Evolutionary conservation across 164 flowering plant species (phyloP).

Genomic region (Magnolia sinica): DNA sequence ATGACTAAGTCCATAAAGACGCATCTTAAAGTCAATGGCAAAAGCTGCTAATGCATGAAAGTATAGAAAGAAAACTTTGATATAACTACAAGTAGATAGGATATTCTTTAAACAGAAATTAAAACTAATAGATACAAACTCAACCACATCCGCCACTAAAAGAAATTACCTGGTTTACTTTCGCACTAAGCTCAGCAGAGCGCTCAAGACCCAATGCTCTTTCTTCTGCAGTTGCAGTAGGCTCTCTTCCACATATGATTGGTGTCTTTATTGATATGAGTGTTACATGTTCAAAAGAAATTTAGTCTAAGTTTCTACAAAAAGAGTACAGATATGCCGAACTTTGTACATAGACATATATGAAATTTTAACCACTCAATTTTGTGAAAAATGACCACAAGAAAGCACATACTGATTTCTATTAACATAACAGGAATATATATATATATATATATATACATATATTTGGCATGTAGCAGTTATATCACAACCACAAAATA

Average conservation of each 20-base stretch:
- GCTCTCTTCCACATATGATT: constrained; percentile 92
- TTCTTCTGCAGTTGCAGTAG: constrained; percentile 75
- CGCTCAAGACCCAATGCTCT: constrained; percentile 70
- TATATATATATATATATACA: too few relatives aligned
- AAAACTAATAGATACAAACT: not conserved
- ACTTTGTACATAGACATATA: not conserved
- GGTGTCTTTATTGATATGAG: constrained; percentile 46
- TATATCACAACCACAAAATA: not conserved
- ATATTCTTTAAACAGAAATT: not conserved
- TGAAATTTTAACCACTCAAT: not conserved
- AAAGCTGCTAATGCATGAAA: not conserved
- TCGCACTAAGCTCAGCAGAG: constrained; percentile 77
- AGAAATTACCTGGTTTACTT: constrained; percentile 84
- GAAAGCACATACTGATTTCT: not conserved
- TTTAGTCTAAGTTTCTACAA: too few relatives aligned
- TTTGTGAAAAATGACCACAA: not conserved
- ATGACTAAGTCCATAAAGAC: not conserved
- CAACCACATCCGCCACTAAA: not conserved
- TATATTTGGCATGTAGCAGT: not conserved
- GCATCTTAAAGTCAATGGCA: not conserved
- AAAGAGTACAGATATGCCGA: not conserved
- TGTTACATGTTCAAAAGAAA: not conserved
- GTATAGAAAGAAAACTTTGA: not conserved
- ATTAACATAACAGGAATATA: too few relatives aligned
- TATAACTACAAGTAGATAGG: not conserved